Evolutionary conservation across 2,329 filamentous ascomycete genomes (phyloP).

Genomic region (Claviceps digitariae): DNA sequence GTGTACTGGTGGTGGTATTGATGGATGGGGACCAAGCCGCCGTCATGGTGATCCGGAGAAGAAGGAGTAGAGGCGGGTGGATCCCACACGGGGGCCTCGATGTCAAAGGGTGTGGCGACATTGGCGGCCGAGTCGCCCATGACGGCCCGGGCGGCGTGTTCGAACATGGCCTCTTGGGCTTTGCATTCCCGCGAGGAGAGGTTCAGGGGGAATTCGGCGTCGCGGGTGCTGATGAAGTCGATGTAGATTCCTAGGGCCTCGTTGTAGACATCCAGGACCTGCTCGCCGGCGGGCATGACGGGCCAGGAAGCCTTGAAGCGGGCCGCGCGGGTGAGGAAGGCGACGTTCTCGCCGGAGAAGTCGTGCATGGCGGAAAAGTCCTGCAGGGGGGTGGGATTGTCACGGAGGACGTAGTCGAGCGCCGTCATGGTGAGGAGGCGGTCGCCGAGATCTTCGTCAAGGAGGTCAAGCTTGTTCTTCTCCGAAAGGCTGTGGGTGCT

Average conservation of each 20-base stretch:
- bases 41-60: too few species aligned
- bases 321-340: conserved; percentile 43
- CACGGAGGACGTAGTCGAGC: conserved; percentile 43
- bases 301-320: conserved; percentile 33
- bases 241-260: conserved; percentile 46
- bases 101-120: conserved; percentile 24
- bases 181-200: conserved; percentile 39
- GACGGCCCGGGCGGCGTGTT: conserved; percentile 30
- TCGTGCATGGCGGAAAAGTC: conserved; percentile 50
- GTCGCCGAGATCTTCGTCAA: conserved; percentile 15
- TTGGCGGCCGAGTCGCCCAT: conserved; percentile 23
- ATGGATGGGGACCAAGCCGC: too few species aligned
- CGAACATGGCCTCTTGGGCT: conserved; percentile 39
- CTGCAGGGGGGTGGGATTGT: conserved; percentile 45
- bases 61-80: not conserved
- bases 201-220: conserved; percentile 52
- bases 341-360: conserved; percentile 58
- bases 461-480: conserved; percentile 4
- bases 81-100: conserved; percentile 3
- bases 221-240: conserved; percentile 41
- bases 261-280: conserved; percentile 35
- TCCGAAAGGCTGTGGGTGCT: not conserved
- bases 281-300: not conserved
- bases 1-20: conserved; percentile 12
- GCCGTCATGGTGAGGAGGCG: conserved; percentile 44